phyloP scores from a whole-genome alignment of 139 green algal genomes.

The Chlorella sp. region DNA sequence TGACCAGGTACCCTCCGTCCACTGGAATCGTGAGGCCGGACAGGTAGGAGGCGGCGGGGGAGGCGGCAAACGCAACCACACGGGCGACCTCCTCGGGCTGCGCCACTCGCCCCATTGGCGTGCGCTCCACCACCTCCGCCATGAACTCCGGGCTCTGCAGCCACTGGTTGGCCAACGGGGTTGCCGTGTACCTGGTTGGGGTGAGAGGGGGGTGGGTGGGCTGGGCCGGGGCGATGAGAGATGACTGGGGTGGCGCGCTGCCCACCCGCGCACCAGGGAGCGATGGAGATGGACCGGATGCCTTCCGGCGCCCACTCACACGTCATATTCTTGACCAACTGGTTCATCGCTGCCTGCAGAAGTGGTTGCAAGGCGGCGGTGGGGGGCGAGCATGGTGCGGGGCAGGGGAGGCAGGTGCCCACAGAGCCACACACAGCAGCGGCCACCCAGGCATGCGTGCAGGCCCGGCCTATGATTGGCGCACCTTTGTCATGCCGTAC shows the following conservation, averaged over 20 bases:
- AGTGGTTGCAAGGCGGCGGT: no score
- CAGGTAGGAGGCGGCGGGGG: conserved; percentile 75
- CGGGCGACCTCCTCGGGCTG: conserved; percentile 74
- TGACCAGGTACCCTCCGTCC: conserved; percentile 77
- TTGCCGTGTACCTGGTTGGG: conserved; percentile 83
- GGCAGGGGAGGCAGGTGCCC: no score
- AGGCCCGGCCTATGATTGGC: neutral
- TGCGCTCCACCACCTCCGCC: conserved; percentile 66
- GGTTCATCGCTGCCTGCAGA: conserved; percentile 86
- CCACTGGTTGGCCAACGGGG: conserved; percentile 63
- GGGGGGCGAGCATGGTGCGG: no score
- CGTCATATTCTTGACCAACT: conserved; percentile 79
- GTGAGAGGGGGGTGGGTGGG: neutral
- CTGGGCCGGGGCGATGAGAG: neutral
- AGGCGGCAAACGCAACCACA: conserved; percentile 67
- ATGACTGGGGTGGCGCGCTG: neutral
- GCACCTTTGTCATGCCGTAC: conserved; percentile 13
- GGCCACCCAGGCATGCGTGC: neutral
- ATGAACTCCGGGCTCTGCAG: conserved; percentile 54
- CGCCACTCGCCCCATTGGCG: conserved; percentile 78
- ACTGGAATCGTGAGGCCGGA: conserved; percentile 82
- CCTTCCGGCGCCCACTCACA: conserved; percentile 87
- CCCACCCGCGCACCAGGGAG: conserved; percentile 64
- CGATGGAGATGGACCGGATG: conserved; percentile 85
- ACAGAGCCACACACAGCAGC: neutral